A percentile compares a stretch with the other conserved stretches of the same genome.
These are phyloP conservation scores for Xylariomycetidae sp. DNA, from an alignment of 2,329 filamentous ascomycete species.

Conservation along the genomic window DNA sequence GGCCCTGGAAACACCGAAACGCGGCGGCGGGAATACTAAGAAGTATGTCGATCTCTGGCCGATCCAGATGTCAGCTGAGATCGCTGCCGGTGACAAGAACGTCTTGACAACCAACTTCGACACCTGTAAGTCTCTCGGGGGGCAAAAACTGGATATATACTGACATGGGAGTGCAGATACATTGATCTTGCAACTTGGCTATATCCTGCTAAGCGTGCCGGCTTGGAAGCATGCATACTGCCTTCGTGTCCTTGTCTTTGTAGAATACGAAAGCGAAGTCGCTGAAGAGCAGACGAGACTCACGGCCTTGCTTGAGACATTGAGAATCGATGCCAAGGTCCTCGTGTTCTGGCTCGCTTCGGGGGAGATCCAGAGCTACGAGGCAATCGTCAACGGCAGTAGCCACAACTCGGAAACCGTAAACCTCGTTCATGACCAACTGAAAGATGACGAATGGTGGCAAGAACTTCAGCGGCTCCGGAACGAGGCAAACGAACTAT, in stretches of 20 bases:
- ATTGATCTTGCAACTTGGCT: slow-evolving; percentile 79
- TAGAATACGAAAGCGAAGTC: slow-evolving; percentile 81
- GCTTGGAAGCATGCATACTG: slow-evolving; percentile 70
- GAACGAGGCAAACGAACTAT: slow-evolving; percentile 32
- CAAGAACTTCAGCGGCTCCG: slow-evolving; percentile 59
- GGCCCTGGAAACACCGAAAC: slow-evolving; percentile 63
- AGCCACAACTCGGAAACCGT: slow-evolving; percentile 48
- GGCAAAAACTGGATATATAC: no score
- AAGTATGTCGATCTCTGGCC: slow-evolving; percentile 86
- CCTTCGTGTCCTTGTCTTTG: slow-evolving; percentile 76
- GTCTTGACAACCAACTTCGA: slow-evolving; percentile 85
- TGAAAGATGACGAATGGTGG: slow-evolving; percentile 79
- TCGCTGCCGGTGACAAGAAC: slow-evolving; percentile 59
- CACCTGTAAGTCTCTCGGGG: slow-evolving; percentile 67
- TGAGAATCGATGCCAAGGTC: slow-evolving; percentile 75
- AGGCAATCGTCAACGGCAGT: slow-evolving; percentile 70
- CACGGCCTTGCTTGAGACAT: slow-evolving; percentile 67
- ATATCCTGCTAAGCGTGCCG: slow-evolving; percentile 74
- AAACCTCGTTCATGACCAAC: slow-evolving; percentile 55
- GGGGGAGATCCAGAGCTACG: slow-evolving; percentile 66
- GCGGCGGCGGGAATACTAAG: slow-evolving; percentile 54
- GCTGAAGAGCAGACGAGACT: slow-evolving; percentile 71
- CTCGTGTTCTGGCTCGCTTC: slow-evolving; percentile 77
- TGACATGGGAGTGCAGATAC: slow-evolving; percentile 43
- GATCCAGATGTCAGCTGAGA: slow-evolving; percentile 86